Conservation (phyloP, 1,284 basidiomycete genomes). For the Marasmius sp. region DNA sequence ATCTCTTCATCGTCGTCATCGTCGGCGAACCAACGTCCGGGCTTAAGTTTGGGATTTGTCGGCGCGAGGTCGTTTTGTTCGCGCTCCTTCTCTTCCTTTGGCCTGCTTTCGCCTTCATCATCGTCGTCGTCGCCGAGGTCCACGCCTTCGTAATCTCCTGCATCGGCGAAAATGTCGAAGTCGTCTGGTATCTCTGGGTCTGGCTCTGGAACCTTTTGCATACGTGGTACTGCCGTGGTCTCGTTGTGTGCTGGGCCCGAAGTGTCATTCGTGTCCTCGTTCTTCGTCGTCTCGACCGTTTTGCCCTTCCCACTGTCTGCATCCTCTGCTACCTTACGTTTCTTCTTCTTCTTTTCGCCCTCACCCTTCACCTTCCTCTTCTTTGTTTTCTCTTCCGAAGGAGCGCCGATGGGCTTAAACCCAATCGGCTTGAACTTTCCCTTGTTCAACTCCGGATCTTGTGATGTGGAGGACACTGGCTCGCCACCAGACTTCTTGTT, state of each 20-base stretch:
- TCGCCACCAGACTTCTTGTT: conserved; percentile 36
- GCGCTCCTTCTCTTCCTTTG: conserved; percentile 9
- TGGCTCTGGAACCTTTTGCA: conserved; percentile 16
- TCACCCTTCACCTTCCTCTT: conserved; percentile 53
- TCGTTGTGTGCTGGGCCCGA: conserved; percentile 12
- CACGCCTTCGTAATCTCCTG: conserved; percentile 79
- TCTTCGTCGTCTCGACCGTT: conserved; percentile 4
- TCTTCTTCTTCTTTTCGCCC: conserved; percentile 50
- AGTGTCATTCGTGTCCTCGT: background rate
- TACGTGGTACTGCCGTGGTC: conserved; percentile 6
- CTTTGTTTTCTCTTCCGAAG: conserved; percentile 50
- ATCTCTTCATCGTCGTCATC: conserved; percentile 11
- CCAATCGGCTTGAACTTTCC: conserved; percentile 83
- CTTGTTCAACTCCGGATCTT: conserved; percentile 43
- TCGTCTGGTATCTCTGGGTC: conserved; percentile 47
- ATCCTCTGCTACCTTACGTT: conserved; percentile 36
- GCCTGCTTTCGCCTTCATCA: conserved; percentile 35
- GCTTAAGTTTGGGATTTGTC: background rate
- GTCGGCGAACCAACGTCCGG: conserved; percentile 24
- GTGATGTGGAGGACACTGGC: conserved; percentile 22
- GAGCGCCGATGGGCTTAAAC: conserved; percentile 59
- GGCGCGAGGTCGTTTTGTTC: conserved; percentile 18
- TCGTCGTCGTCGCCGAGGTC: conserved; percentile 60
- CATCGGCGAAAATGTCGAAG: conserved; percentile 83
- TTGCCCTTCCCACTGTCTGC: conserved; percentile 9